Percentiles rank a stretch among this genome's conserved stretches.
Evolutionary conservation across 1,284 basidiomycete genomes (phyloP).

Genomic region (Pterulicium gracile): DNA sequence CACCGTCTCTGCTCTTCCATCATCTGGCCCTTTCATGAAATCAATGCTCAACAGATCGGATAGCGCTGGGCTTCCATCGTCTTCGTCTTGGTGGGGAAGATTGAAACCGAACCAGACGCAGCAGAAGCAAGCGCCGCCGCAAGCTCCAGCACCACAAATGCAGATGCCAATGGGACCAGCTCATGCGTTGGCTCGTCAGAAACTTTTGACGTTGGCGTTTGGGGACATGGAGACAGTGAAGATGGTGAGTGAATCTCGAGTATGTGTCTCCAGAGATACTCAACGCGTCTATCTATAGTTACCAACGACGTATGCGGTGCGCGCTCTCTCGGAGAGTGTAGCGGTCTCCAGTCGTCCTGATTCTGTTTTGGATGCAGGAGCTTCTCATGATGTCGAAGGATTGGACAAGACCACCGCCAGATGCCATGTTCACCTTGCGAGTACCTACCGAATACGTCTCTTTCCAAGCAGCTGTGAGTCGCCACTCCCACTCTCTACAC

Average conservation of each 20-base stretch:
- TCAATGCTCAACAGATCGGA: slow-evolving; percentile 40
- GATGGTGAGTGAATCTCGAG: slow-evolving; percentile 34
- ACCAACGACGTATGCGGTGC: slow-evolving; percentile 48
- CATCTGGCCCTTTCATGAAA: slow-evolving; percentile 22
- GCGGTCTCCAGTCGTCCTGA: not conserved
- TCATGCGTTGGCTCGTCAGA: slow-evolving; percentile 48
- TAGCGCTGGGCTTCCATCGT: slow-evolving; percentile 48
- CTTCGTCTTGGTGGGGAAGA: slow-evolving; percentile 57
- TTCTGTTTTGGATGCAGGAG: slow-evolving; percentile 36
- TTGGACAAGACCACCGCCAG: slow-evolving; percentile 74
- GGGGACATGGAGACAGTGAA: slow-evolving; percentile 75
- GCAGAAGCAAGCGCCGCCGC: slow-evolving; percentile 48
- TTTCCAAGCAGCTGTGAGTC: slow-evolving; percentile 62
- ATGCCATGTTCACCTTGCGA: slow-evolving; percentile 57
- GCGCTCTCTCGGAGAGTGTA: slow-evolving; percentile 11
- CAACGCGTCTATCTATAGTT: slow-evolving; percentile 29
- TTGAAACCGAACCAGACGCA: slow-evolving; percentile 41
- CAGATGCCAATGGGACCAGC: too few relatives aligned
- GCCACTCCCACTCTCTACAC: slow-evolving; percentile 3
- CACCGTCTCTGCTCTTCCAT: slow-evolving; percentile 15
- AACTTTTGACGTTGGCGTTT: slow-evolving; percentile 70
- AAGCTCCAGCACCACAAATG: slow-evolving; percentile 37
- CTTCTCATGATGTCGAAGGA: slow-evolving; percentile 66
- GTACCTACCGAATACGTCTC: slow-evolving; percentile 77
- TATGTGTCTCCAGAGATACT: slow-evolving; percentile 5